phyloP scores from a whole-genome alignment of 2,329 filamentous ascomycete genomes.

The Penicillium janthinellum region DNA sequence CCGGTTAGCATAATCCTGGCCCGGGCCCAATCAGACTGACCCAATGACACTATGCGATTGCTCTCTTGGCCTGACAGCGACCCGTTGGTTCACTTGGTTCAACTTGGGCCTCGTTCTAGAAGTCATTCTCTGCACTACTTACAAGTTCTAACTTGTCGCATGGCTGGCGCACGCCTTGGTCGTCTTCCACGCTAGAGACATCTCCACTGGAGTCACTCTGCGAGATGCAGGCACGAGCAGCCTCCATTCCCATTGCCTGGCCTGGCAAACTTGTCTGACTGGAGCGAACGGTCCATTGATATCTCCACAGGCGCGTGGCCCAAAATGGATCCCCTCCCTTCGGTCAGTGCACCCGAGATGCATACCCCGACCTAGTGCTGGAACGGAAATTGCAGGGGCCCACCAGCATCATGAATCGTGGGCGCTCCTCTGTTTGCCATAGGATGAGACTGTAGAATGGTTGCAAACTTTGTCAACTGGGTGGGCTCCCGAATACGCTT shows the following conservation, averaged over 20 bases:
- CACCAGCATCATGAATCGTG: constrained; percentile 15
- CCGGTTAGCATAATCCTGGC: neutral
- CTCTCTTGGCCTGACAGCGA: neutral
- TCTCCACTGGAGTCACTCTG: neutral
- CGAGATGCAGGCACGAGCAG: constrained; percentile 1
- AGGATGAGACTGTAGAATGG: constrained; percentile 4
- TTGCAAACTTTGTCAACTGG: neutral
- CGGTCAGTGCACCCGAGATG: constrained; percentile 17
- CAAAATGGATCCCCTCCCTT: neutral
- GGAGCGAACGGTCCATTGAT: neutral
- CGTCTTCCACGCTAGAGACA: neutral
- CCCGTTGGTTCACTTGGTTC: too few species aligned
- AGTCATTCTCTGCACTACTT: neutral
- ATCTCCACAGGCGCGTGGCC: constrained; percentile 2
- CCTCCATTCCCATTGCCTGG: neutral
- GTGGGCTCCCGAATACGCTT: constrained; percentile 6
- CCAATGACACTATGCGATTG: neutral
- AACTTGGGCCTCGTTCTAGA: neutral
- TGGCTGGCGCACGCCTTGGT: neutral
- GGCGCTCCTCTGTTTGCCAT: constrained; percentile 11
- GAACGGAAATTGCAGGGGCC: constrained; percentile 8
- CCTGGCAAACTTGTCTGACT: neutral
- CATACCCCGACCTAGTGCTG: constrained; percentile 3
- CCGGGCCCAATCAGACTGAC: neutral
- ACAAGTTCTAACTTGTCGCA: neutral